These are phyloP conservation scores for Coemansia sp. DNA, from an alignment of 192 early-diverging fungal genomes.

Conservation along the genomic window DNA sequence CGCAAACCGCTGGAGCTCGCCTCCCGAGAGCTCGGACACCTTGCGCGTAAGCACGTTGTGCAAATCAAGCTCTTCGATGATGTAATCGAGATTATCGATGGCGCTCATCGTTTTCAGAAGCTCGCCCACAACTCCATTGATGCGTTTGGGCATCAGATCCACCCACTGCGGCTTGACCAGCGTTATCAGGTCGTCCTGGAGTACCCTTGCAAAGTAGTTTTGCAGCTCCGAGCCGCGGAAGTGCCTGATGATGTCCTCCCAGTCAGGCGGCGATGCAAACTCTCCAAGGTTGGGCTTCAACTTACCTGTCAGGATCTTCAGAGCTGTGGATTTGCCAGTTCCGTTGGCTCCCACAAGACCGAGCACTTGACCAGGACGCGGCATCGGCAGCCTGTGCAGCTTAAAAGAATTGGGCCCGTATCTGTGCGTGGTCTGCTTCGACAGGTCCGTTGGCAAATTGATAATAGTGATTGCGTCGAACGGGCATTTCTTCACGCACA, in stretches of 20 bases:
- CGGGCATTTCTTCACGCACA: conserved; percentile 96
- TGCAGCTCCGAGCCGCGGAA: conserved; percentile 97
- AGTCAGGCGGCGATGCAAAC: conserved; percentile 84
- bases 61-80: conserved; percentile 77
- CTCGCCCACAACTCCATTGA: conserved; percentile 75
- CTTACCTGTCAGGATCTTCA: conserved; percentile 91
- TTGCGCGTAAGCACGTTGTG: conserved; percentile 81
- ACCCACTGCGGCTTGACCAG: conserved; percentile 98
- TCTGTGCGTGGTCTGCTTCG: conserved; percentile 92
- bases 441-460: conserved; percentile 95
- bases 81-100: conserved; percentile 68
- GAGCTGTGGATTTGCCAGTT: conserved; percentile 91
- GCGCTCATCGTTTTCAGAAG: conserved; percentile 73
- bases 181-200: conserved; percentile 93
- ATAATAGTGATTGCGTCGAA: conserved; percentile 96
- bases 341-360: conserved; percentile 98
- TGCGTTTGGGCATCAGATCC: conserved; percentile 80
- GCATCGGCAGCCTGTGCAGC: conserved; percentile 92
- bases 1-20: conserved; percentile 97
- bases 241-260: conserved; percentile 93
- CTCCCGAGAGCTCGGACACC: conserved; percentile 84
- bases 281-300: conserved; percentile 95
- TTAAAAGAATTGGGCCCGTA: conserved; percentile 98
- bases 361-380: conserved; percentile 94
- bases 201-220: conserved; percentile 98